Conservation (phyloP, 1,139 yeast species). For the Yamadazyma friedrichii region DNA sequence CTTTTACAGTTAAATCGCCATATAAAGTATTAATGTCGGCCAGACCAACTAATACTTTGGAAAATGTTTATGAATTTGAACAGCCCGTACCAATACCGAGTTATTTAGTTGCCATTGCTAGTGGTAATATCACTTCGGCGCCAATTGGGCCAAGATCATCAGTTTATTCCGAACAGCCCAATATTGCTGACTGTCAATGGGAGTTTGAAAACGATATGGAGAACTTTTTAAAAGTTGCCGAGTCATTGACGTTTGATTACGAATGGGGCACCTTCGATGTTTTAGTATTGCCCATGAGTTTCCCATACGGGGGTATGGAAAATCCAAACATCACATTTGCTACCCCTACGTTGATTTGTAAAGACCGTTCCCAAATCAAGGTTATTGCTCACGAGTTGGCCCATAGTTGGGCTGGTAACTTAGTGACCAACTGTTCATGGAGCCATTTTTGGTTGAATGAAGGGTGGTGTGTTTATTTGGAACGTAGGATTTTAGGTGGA, state of each 20-base stretch:
- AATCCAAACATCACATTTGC: slow-evolving; percentile 39
- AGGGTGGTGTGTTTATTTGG: slow-evolving; percentile 41
- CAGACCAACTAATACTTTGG: slow-evolving; percentile 20
- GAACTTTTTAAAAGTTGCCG: slow-evolving; percentile 33
- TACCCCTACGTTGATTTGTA: slow-evolving; percentile 35
- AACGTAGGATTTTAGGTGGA: slow-evolving; percentile 33
- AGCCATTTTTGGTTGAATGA: slow-evolving; percentile 41
- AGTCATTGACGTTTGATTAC: slow-evolving; percentile 29
- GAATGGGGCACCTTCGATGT: slow-evolving; percentile 37
- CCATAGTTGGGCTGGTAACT: slow-evolving; percentile 39
- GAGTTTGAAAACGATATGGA: slow-evolving; percentile 40
- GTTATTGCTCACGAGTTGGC: slow-evolving; percentile 42
- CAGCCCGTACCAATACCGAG: slow-evolving; percentile 40
- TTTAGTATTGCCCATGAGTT: slow-evolving; percentile 32
- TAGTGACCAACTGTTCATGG: slow-evolving; percentile 39
- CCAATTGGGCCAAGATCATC: slow-evolving; percentile 37
- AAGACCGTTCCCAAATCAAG: slow-evolving; percentile 34
- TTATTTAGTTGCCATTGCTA: slow-evolving; percentile 35
- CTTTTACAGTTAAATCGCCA: slow-evolving; percentile 31
- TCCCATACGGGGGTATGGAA: slow-evolving; percentile 44
- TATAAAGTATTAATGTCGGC: slow-evolving; percentile 38
- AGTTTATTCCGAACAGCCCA: slow-evolving; percentile 30
- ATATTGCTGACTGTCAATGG: slow-evolving; percentile 30
- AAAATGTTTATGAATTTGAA: slow-evolving; percentile 20
- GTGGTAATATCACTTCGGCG: slow-evolving; percentile 29